Base-by-base conservation (phyloP, 495 filamentous ascomycete genomes). In the Talaromyces wortmannii region DNA sequence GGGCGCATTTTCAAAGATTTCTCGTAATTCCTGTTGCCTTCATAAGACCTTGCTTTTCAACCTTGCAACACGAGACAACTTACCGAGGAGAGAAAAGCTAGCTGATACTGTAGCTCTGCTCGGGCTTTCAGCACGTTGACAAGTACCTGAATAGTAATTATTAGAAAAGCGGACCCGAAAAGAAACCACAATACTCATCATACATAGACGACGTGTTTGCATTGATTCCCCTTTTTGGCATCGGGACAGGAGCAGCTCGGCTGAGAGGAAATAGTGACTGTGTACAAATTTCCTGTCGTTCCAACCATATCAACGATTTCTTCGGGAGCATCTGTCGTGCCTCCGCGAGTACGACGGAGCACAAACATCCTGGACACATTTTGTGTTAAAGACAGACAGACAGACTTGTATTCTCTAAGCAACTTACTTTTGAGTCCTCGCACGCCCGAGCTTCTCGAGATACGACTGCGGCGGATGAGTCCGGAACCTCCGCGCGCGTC, bases 261-360 rank as follows among this genome's bases (percentile, higher is more conserved):
- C 40, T 75, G 61, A 29, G 77, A 72, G 55, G 65, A 63, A 51
- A 89, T 83, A 3, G 67, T 67, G 16, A 80, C 72, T 8, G 71
- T 81, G 71, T 95, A 95, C 47, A 92, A 70, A 60, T 91, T 90
- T 5, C 88, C 89, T 4, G 84, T 89, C 6, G 85, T 79, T 23
- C 90, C 90, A 12, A 85, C 84, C 48, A 95, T 71, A 36, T 86
- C 79, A 59, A 92, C 81, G 1, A 61, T 70, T 55, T 88, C 79
- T 33, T 76, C 67, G 2, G 75, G 82, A 4, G 57, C 55, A 0
- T 74, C 64, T 3, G 67, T 63, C 5, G 71, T 74, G 11, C 68
- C 70, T 29, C 53, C 55, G 6, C 81, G 70, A 15, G 60, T 70
- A 23, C 83, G 73, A 40, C 72, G 67, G 6, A 85, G 67, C 5